These are phyloP conservation scores for Aegilops sharonensis DNA, from an alignment of 176 grass and related monocot species.

Conservation along the genomic window DNA sequence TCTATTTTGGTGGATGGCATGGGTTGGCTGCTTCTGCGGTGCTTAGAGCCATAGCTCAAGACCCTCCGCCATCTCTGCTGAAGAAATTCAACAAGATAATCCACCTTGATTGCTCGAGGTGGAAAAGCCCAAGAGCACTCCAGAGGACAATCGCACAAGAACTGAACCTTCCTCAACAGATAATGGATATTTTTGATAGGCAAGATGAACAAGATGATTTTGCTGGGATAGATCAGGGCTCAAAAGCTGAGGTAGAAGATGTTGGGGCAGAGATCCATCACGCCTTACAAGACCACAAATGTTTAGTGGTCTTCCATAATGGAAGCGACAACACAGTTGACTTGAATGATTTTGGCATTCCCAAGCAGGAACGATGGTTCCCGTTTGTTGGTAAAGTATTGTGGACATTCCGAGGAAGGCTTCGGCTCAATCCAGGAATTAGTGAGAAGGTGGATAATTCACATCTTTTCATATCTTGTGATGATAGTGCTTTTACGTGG, in stretches of 20 bases:
- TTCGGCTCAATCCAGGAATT: not conserved
- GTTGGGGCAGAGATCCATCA: not conserved
- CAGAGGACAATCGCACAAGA: not conserved
- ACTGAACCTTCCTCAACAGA: too few species aligned
- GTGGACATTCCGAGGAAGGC: not conserved
- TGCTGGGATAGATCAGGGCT: not conserved
- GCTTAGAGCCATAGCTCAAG: not conserved
- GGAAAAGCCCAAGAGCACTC: not conserved
- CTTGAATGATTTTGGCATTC: not conserved
- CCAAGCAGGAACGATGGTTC: too few species aligned
- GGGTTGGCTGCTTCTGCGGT: not conserved
- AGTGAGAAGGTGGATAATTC: not conserved
- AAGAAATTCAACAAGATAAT: not conserved
- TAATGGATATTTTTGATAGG: too few species aligned
- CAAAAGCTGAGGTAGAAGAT: not conserved
- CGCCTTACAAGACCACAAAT: fast-evolving
- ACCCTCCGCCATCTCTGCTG: not conserved
- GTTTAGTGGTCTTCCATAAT: not conserved
- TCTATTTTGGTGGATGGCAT: not conserved
- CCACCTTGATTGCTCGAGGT: not conserved
- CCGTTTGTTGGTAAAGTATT: too few species aligned
- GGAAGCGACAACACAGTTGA: fast-evolving
- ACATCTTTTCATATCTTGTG: not conserved
- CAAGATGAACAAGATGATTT: not conserved
- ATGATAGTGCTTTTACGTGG: fast-evolving